These are phyloP conservation scores for Furcasterigmium furcatum DNA, from an alignment of 2,329 filamentous ascomycete species.

Conservation along the genomic window DNA sequence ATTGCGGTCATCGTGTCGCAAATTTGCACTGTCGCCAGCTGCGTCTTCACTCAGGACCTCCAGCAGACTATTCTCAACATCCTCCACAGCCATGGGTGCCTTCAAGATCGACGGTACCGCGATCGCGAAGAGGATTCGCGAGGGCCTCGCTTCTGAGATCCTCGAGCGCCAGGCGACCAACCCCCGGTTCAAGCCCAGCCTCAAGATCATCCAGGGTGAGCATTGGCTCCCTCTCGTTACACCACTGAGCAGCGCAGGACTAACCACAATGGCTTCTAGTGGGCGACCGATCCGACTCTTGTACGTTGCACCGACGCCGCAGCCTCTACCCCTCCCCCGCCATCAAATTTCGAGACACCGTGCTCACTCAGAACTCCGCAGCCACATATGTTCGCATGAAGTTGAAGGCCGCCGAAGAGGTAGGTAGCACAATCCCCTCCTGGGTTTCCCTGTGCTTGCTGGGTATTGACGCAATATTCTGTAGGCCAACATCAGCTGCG, in stretches of 20 bases:
- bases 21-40: neutral
- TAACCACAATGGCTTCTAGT: constrained; percentile 40
- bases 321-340: constrained; percentile 12
- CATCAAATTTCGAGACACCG: constrained; percentile 14
- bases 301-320: constrained; percentile 46
- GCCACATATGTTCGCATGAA: constrained; percentile 99
- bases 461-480: constrained; percentile 1
- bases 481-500: constrained; percentile 88
- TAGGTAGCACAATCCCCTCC: constrained; percentile 33
- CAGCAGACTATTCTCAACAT: constrained; percentile 41
- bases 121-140: constrained; percentile 88
- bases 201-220: constrained; percentile 93
- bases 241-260: constrained; percentile 9
- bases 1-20: neutral
- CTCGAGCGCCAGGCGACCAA: constrained; percentile 76
- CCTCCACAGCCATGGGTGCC: constrained; percentile 70
- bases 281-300: constrained; percentile 88
- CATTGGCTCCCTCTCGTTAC: constrained; percentile 3
- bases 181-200: constrained; percentile 80
- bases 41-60: neutral
- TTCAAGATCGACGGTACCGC: constrained; percentile 93
- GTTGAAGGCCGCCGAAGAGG: constrained; percentile 91
- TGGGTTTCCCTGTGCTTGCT: neutral
- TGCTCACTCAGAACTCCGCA: constrained; percentile 39
- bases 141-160: constrained; percentile 77